phyloP scores from a whole-genome alignment of 1,284 basidiomycete species.

The Abortiporus biennis region DNA sequence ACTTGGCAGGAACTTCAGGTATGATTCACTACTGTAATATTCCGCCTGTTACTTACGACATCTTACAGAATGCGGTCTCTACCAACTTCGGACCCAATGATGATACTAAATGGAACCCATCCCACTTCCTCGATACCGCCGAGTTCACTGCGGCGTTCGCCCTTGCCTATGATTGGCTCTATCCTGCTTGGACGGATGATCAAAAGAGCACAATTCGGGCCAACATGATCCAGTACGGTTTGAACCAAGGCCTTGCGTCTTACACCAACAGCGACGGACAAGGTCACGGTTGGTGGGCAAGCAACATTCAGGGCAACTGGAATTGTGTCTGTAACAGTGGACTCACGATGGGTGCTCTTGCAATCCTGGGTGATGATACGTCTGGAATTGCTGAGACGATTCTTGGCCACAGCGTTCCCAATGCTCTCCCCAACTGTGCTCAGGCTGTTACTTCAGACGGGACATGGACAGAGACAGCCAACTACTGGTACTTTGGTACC shows the following conservation, averaged over 20 bases:
- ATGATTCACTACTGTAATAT: conserved; percentile 21
- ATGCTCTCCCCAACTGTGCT: conserved; percentile 80
- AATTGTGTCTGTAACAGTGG: conserved; percentile 97
- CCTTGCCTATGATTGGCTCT: conserved; percentile 95
- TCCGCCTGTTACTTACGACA: conserved; percentile 1
- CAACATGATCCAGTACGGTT: conserved; percentile 79
- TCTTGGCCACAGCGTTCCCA: conserved; percentile 63
- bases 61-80: conserved; percentile 59
- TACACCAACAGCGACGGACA: conserved; percentile 36
- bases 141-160: conserved; percentile 86
- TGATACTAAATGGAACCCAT: conserved; percentile 72
- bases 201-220: conserved; percentile 70
- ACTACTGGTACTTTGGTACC: conserved; percentile 96
- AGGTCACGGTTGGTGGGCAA: conserved; percentile 56
- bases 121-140: conserved; percentile 92
- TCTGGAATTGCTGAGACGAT: conserved; percentile 68
- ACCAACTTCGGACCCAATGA: conserved; percentile 62
- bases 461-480: conserved; percentile 92
- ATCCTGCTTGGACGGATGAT: conserved; percentile 75
- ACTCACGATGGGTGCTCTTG: conserved; percentile 84
- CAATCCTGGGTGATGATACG: conserved; percentile 83
- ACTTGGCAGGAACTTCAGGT: conserved; percentile 81
- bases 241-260: conserved; percentile 55
- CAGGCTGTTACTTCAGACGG: conserved; percentile 66
- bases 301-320: conserved; percentile 79